Conservation (phyloP, 1,284 basidiomycete genomes). For the Moniliophthora roreri region DNA sequence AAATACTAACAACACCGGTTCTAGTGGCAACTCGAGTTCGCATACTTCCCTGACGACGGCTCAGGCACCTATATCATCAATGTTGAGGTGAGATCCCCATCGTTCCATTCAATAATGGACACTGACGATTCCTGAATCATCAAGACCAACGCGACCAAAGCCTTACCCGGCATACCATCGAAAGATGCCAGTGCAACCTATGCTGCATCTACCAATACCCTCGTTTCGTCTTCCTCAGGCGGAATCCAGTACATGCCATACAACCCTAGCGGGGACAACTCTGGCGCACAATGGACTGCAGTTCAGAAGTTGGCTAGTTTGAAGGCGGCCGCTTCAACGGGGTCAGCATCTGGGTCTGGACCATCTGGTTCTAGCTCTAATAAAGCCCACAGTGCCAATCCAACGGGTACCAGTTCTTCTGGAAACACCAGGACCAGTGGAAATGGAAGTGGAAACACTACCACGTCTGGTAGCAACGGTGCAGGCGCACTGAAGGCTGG, state of each 20-base stretch:
- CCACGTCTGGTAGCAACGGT: background rate
- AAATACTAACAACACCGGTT: background rate
- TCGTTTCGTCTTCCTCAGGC: conserved; percentile 78
- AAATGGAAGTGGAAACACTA: conserved; percentile 1
- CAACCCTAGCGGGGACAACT: conserved; percentile 48
- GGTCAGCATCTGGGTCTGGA: conserved; percentile 6
- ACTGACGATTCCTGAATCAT: conserved; percentile 1
- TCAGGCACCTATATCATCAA: conserved; percentile 80
- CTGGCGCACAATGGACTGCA: conserved; percentile 48
- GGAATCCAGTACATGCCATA: conserved; percentile 70
- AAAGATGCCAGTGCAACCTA: conserved; percentile 72
- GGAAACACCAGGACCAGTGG: background rate
- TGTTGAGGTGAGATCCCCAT: conserved; percentile 48
- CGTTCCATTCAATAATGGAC: background rate
- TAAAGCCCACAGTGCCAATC: background rate
- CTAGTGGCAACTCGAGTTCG: conserved; percentile 80
- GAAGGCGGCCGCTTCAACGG: conserved; percentile 26
- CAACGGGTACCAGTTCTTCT: background rate
- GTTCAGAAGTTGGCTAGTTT: conserved; percentile 36
- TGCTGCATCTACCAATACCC: conserved; percentile 65
- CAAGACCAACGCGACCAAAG: conserved; percentile 75
- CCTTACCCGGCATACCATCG: conserved; percentile 63
- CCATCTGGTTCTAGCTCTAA: conserved; percentile 5
- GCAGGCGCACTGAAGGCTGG: conserved; percentile 1
- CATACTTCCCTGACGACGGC: conserved; percentile 82